These are phyloP conservation scores for Ceratobasidium sp. DNA, from an alignment of 1,284 basidiomycete species.

Conservation along the genomic window DNA sequence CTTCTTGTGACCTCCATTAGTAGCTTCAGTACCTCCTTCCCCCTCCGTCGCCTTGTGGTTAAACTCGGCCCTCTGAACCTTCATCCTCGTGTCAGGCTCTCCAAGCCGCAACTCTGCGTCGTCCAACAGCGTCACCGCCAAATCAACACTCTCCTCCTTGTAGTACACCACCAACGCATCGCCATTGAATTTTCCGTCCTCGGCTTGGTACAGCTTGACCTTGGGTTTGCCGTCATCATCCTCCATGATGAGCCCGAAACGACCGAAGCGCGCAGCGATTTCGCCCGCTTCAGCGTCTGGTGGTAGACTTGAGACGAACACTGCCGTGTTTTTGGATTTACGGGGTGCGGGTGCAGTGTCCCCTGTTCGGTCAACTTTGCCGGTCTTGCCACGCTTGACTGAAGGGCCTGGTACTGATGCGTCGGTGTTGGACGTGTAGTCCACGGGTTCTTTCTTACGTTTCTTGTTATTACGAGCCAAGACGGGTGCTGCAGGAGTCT, in stretches of 20 bases:
- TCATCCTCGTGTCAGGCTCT: conserved; percentile 78
- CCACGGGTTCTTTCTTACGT: conserved; percentile 75
- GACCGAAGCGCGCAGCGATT: conserved; percentile 83
- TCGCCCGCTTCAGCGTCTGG: conserved; percentile 79
- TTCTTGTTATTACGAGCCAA: conserved; percentile 79
- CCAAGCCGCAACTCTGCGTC: conserved; percentile 93
- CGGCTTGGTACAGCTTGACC: conserved; percentile 92
- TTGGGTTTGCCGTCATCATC: conserved; percentile 88
- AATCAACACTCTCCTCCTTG: conserved; percentile 92
- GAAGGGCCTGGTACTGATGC: conserved; percentile 62
- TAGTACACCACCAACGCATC: conserved; percentile 97
- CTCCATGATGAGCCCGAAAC: conserved; percentile 92
- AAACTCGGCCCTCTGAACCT: conserved; percentile 88
- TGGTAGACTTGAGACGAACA: conserved; percentile 91
- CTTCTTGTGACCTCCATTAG: conserved; percentile 50
- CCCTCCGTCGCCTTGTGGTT: conserved; percentile 65
- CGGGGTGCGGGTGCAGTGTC: conserved; percentile 58
- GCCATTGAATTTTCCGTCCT: conserved; percentile 91
- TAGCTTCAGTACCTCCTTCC: conserved; percentile 51
- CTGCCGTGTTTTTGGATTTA: conserved; percentile 89
- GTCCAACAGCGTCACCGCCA: conserved; percentile 89
- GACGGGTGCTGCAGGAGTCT: conserved; percentile 87
- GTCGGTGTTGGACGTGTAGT: conserved; percentile 73
- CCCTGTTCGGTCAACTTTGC: conserved; percentile 59
- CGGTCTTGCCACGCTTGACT: conserved; percentile 72